These are phyloP conservation scores for Lachnellula subtilissima DNA, from an alignment of 2,329 filamentous ascomycete species.

Conservation along the genomic window DNA sequence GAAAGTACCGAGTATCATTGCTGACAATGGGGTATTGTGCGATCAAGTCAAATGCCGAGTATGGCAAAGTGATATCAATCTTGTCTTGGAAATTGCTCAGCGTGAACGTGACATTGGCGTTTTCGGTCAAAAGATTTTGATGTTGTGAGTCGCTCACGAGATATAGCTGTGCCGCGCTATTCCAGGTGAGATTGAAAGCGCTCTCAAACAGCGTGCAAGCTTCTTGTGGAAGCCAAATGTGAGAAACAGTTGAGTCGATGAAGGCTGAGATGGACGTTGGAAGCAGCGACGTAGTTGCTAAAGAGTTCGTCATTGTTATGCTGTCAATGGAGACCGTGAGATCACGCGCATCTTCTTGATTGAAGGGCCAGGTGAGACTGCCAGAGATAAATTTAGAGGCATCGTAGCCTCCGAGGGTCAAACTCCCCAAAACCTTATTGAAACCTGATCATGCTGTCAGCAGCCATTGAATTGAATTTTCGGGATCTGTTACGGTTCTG, in stretches of 20 bases:
- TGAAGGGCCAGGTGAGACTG: conserved; percentile 35
- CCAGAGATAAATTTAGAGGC: conserved; percentile 35
- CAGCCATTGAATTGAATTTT: background rate
- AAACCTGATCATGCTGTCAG: conserved; percentile 1
- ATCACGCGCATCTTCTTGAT: conserved; percentile 34
- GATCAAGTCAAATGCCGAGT: conserved; percentile 33
- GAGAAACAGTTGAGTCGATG: conserved; percentile 36
- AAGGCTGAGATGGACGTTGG: conserved; percentile 25
- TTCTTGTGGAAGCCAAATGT: conserved; percentile 33
- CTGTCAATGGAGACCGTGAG: conserved; percentile 34
- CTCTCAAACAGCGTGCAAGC: conserved; percentile 32
- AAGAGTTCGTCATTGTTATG: conserved; percentile 21
- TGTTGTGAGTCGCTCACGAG: conserved; percentile 24
- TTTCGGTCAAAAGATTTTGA: conserved; percentile 20
- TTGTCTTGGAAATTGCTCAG: conserved; percentile 22
- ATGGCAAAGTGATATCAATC: conserved; percentile 31
- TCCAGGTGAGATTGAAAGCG: conserved; percentile 32
- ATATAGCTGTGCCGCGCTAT: conserved; percentile 32
- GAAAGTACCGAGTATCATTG: conserved; percentile 31
- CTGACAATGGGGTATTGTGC: conserved; percentile 30
- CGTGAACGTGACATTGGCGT: conserved; percentile 32
- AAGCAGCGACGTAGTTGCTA: conserved; percentile 1
- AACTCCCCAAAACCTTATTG: conserved; percentile 26
- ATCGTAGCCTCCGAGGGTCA: conserved; percentile 38
- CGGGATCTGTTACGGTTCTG: conserved; percentile 32